Evolutionary conservation across 192 early-diverging fungal species (phyloP), one percentile per base, ranked within the genome.

Genomic region (Mortierella claussenii): DNA sequence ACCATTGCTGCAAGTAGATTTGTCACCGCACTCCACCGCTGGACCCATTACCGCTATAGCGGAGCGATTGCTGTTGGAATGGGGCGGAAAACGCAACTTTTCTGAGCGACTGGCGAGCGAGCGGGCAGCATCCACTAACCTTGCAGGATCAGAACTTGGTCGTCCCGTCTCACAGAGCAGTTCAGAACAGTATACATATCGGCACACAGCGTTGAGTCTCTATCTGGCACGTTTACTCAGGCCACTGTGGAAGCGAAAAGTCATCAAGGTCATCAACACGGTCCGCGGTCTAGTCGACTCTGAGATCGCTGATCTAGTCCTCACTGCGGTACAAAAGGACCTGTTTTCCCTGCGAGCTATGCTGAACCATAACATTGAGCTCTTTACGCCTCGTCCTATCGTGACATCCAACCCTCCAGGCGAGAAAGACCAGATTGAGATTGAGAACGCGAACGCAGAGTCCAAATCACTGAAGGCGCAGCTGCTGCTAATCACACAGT

Each of bases 141-240:
- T 55, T 13, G 49, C 45, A 26, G 73, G 73, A 56, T 70, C 74
- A 30, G 68, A 73, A 24, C 56, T 84, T 9, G 83, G 79, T 5
- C 45, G 68, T 50, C 78, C 79, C 0, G 54, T 80, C 20, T 60
- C 58, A 7, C 73, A 76, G 11, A 64, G 63, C 49, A 64, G 68
- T 15, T 73, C 69, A 32, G 78, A 86, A 20, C 81, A 71, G 49
- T 89, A 83, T 51, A 93, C 92, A 56, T 87, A 87, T 13, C 68
- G 87, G 28, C 92, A 96, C 66, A 85, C 94, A 54, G 95, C 92
- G 26, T 68, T 97, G 30, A 87, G 83, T 7, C 69, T 93, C 7
- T 96, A 94, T 57, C 64, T 97, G 53, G 82, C 88, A 0, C 89
- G 94, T 13, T 51, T 91, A 4, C 51, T 97, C 49, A 73, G 86